These are phyloP conservation scores for Tuber microsphaerosporum DNA, from an alignment of 495 filamentous ascomycete species.

Conservation along the genomic window DNA sequence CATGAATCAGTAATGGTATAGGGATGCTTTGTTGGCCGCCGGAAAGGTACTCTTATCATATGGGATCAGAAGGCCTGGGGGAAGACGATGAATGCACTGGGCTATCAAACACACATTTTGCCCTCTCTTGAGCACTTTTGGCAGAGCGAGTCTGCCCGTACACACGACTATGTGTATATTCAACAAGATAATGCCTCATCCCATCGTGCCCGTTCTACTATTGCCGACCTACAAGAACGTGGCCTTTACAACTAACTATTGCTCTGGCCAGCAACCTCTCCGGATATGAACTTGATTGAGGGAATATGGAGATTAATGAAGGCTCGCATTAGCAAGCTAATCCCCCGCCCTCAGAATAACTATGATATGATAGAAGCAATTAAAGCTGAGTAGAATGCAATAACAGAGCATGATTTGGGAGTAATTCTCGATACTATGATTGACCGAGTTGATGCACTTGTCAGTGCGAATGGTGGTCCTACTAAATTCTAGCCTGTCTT, in stretches of 20 bases:
- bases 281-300: not conserved
- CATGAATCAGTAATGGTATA: conserved; percentile 5
- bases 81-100: not conserved
- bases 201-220: not conserved
- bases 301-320: not conserved
- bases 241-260: not conserved
- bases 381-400: not conserved
- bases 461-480: not conserved
- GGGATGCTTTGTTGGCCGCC: not conserved
- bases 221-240: not conserved
- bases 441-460: not conserved
- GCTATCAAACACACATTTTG: not conserved
- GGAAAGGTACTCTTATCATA: not conserved
- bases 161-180: not conserved
- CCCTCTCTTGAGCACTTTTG: not conserved
- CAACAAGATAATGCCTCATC: not conserved
- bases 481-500: not conserved
- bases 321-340: not conserved
- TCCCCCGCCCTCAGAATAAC: not conserved
- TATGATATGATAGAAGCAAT: not conserved
- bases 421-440: not conserved
- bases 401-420: not conserved
- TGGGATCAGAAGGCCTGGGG: not conserved
- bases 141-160: not conserved
- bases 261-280: not conserved